phyloP scores from a whole-genome alignment of 768 basidiomycete species.

The Calvatia gigantea region DNA sequence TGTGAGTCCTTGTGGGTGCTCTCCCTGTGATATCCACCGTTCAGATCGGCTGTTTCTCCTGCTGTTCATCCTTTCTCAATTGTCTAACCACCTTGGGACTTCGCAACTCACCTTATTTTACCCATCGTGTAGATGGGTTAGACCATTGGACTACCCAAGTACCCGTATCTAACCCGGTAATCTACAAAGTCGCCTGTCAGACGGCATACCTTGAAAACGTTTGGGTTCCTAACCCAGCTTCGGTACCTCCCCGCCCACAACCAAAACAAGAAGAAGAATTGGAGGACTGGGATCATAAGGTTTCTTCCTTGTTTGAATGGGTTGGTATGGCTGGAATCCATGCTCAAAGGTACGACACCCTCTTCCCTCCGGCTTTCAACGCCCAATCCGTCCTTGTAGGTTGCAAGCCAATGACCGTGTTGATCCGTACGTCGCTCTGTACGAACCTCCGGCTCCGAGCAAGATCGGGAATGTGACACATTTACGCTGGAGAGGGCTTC shows the following conservation, averaged over 20 bases:
- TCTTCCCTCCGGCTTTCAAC: not conserved
- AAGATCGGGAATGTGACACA: conserved; percentile 45
- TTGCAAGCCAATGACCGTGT: conserved; percentile 58
- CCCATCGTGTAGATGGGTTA: not conserved
- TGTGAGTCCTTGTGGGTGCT: not conserved
- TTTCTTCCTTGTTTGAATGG: conserved; percentile 63
- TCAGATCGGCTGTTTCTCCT: too few relatives aligned
- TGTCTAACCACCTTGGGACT: not conserved
- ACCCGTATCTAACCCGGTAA: not conserved
- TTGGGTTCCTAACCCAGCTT: conserved; percentile 1
- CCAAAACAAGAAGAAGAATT: conserved; percentile 24
- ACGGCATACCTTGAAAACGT: conserved; percentile 5
- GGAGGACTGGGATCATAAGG: conserved; percentile 49
- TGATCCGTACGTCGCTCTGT: conserved; percentile 68
- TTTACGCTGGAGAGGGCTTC: conserved; percentile 58
- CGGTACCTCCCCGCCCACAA: conserved; percentile 15
- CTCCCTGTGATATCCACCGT: too few relatives aligned
- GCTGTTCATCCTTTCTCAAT: not conserved
- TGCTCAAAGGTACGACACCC: conserved; percentile 51
- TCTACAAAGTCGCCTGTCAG: not conserved
- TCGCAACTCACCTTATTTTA: not conserved
- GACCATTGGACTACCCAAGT: conserved; percentile 1
- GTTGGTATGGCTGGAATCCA: conserved; percentile 66
- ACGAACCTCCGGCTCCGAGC: conserved; percentile 48
- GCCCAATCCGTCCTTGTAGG: conserved; percentile 30